A percentile compares a stretch with the other conserved stretches of the same genome.
Conservation (phyloP, 306 rosid genomes). For the cucumber (Cucumis sativus) region Cucumber_9930_V3 NC_026657.2:12017501-12018000, state of each 20-base stretch:
- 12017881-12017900: not conserved
- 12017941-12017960: not conserved
- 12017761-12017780: constrained; percentile 95
- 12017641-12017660: constrained; percentile 17
- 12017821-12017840: constrained; percentile 1
- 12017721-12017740: constrained; percentile 48
- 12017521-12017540: constrained; percentile 13
- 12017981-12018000: constrained; percentile 12
- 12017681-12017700: not conserved
- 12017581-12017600: constrained; percentile 97
- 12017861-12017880: not conserved
- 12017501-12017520: constrained; percentile 3
- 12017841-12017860: constrained; percentile 8
- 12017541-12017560: constrained; percentile 98
- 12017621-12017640: constrained; percentile 79
- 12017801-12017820: constrained; percentile 18
- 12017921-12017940: not conserved
- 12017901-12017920: not conserved
- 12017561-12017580: constrained; percentile 92
- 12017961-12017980: not conserved
- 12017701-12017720: not conserved
- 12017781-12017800: constrained; percentile 87
- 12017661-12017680: constrained; percentile 8
- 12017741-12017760: constrained; percentile 72
- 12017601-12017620: constrained; percentile 66